Conservation (phyloP, 176 grass and related monocot species). For the Oropetium thomaeum region DNA sequence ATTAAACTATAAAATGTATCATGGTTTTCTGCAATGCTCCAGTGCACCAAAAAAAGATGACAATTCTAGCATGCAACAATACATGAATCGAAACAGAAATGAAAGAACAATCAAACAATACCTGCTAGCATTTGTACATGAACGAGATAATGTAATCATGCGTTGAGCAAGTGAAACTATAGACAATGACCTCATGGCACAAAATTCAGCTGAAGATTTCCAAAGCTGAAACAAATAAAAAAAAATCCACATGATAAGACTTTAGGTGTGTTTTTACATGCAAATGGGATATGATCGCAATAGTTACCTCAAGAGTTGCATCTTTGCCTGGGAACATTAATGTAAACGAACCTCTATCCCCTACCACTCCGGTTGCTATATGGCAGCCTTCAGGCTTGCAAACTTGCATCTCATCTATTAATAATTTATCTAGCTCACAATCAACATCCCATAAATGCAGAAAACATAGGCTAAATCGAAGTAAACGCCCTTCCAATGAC, state of each 20-base stretch:
- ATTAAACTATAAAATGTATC: neutral
- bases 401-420: slow-evolving; percentile 91
- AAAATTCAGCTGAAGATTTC: slow-evolving; percentile 89
- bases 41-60: slow-evolving; percentile 23
- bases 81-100: neutral
- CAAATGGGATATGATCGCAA: slow-evolving; percentile 10
- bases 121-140: slow-evolving; percentile 91
- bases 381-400: slow-evolving; percentile 87
- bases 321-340: slow-evolving; percentile 87
- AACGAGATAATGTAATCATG: slow-evolving; percentile 84
- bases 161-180: slow-evolving; percentile 93
- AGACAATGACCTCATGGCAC: slow-evolving; percentile 88
- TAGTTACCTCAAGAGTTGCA: slow-evolving; percentile 79
- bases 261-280: slow-evolving; percentile 12
- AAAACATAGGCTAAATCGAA: slow-evolving; percentile 97
- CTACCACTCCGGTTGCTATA: slow-evolving; percentile 72
- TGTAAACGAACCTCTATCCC: slow-evolving; percentile 81
- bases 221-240: slow-evolving; percentile 74
- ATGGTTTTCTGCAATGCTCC: neutral
- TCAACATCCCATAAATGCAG: slow-evolving; percentile 94
- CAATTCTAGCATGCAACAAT: slow-evolving; percentile 2
- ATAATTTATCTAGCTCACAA: slow-evolving; percentile 74
- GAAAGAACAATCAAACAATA: slow-evolving; percentile 33
- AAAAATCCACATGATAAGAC: slow-evolving; percentile 33
- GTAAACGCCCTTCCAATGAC: slow-evolving; percentile 70